Evolutionary conservation across 225 moss, liverwort and hornwort genomes (phyloP).

Genomic region (Polytrichum commune): DNA sequence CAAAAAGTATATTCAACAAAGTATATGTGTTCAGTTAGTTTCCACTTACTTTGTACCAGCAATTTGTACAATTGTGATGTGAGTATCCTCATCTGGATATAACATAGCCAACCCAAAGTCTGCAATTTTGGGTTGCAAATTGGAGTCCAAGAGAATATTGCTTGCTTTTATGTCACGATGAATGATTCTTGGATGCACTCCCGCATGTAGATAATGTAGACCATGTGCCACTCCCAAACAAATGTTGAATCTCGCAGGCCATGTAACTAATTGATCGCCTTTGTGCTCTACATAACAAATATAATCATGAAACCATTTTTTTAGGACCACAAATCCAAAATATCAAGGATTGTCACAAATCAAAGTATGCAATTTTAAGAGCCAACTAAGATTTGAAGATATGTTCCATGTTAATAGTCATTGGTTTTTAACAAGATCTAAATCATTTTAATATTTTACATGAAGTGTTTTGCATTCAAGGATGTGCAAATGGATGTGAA

Average conservation of each 20-base stretch:
- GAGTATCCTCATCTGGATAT: slow-evolving; percentile 18
- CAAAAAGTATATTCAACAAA: no score
- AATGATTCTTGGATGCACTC: slow-evolving; percentile 26
- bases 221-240: slow-evolving; percentile 30
- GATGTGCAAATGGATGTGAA: neutral
- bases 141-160: slow-evolving; percentile 32
- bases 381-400: no score
- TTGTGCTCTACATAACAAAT: neutral
- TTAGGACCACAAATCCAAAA: no score
- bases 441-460: no score
- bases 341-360: no score
- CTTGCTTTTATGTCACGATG: slow-evolving; percentile 48
- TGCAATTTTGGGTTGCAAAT: slow-evolving; percentile 35
- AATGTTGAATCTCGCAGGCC: slow-evolving; percentile 26
- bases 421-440: no score
- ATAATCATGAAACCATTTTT: no score
- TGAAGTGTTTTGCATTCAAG: no score
- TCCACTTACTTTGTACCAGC: slow-evolving; percentile 30
- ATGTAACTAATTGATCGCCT: slow-evolving; percentile 22
- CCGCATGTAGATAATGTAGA: slow-evolving; percentile 27
- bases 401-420: no score
- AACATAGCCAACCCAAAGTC: slow-evolving; percentile 51
- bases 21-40: neutral
- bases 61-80: slow-evolving; percentile 14
- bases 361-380: no score